Evolutionary conservation across 768 basidiomycete species (phyloP).

Genomic region (Macrolepiota albuminosa): DNA sequence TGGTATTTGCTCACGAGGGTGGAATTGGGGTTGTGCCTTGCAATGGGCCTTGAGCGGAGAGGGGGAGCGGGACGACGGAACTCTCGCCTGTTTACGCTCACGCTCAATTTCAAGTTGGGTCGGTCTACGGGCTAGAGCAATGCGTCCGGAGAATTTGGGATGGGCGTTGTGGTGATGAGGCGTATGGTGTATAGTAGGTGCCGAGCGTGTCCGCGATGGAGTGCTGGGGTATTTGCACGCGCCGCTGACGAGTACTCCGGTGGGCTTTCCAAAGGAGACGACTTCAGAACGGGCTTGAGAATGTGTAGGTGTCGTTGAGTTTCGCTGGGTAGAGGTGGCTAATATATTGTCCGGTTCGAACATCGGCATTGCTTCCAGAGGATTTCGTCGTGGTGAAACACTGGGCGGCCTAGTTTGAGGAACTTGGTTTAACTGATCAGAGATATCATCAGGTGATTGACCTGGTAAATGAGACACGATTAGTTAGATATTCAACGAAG

Average conservation of each 20-base stretch:
- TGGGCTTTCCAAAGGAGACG: slow-evolving; percentile 12
- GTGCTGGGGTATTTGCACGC: slow-evolving; percentile 3
- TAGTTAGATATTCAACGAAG: not conserved
- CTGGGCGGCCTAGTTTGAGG: not conserved
- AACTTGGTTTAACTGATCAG: not conserved
- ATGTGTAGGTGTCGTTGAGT: slow-evolving; percentile 9
- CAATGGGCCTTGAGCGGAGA: slow-evolving; percentile 47
- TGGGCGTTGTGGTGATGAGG: slow-evolving; percentile 13
- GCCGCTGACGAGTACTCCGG: slow-evolving; percentile 5
- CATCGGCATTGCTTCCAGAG: slow-evolving; percentile 5
- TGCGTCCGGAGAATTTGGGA: slow-evolving; percentile 4
- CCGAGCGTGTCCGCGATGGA: slow-evolving; percentile 13
- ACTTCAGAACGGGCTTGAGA: slow-evolving; percentile 1
- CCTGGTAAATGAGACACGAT: not conserved
- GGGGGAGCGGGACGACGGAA: slow-evolving; percentile 59
- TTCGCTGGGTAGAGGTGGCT: slow-evolving; percentile 8
- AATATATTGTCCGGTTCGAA: slow-evolving; percentile 3
- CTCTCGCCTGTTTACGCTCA: slow-evolving; percentile 23
- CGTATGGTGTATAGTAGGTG: slow-evolving; percentile 8
- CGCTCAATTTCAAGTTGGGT: slow-evolving; percentile 21
- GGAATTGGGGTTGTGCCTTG: slow-evolving; percentile 8
- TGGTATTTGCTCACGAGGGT: slow-evolving; percentile 14
- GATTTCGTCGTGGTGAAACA: slow-evolving; percentile 6
- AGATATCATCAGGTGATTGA: not conserved
- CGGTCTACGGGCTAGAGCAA: slow-evolving; percentile 11